phyloP scores from a whole-genome alignment of 2,329 filamentous ascomycete genomes.

The Trichoderma arundinaceum region DNA sequence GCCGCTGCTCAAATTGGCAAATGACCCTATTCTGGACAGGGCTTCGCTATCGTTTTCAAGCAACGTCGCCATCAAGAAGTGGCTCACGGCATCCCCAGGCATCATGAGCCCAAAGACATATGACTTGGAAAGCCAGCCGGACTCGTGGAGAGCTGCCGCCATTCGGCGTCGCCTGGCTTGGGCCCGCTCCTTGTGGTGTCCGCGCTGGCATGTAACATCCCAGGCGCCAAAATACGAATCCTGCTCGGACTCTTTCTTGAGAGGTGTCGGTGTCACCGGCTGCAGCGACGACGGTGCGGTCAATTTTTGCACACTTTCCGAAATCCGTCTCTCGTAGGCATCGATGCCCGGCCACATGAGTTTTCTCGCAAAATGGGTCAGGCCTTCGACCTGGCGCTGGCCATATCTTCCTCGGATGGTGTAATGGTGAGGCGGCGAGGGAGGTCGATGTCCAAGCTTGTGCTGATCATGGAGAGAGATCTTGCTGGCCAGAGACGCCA shows the following conservation, averaged over 20 bases:
- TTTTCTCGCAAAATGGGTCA: constrained; percentile 67
- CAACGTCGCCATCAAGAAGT: constrained; percentile 69
- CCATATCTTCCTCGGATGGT: constrained; percentile 61
- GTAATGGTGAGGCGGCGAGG: constrained; percentile 47
- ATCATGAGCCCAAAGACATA: constrained; percentile 70
- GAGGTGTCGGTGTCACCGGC: constrained; percentile 46
- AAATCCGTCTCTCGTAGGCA: constrained; percentile 54
- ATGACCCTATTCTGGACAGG: constrained; percentile 61
- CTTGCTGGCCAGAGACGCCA: constrained; percentile 62
- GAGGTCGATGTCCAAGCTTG: constrained; percentile 45
- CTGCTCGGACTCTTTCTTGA: constrained; percentile 33
- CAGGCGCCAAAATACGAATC: constrained; percentile 56
- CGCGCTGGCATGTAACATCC: constrained; percentile 45
- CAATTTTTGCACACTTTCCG: constrained; percentile 53
- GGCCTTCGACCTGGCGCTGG: constrained; percentile 63
- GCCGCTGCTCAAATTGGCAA: constrained; percentile 67
- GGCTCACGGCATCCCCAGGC: constrained; percentile 66
- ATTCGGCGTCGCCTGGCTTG: constrained; percentile 58
- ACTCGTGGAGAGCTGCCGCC: constrained; percentile 61
- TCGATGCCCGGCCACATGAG: constrained; percentile 68
- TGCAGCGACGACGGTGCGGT: constrained; percentile 44
- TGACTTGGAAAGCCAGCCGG: constrained; percentile 71
- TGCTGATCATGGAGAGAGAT: constrained; percentile 54
- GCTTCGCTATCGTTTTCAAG: constrained; percentile 68
- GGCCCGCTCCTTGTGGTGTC: constrained; percentile 40